Percentiles rank a stretch among this genome's conserved stretches.
These are phyloP conservation scores for Nitzschia sp. DNA, from an alignment of 108 stramenopile species.

Conservation along the genomic window DNA sequence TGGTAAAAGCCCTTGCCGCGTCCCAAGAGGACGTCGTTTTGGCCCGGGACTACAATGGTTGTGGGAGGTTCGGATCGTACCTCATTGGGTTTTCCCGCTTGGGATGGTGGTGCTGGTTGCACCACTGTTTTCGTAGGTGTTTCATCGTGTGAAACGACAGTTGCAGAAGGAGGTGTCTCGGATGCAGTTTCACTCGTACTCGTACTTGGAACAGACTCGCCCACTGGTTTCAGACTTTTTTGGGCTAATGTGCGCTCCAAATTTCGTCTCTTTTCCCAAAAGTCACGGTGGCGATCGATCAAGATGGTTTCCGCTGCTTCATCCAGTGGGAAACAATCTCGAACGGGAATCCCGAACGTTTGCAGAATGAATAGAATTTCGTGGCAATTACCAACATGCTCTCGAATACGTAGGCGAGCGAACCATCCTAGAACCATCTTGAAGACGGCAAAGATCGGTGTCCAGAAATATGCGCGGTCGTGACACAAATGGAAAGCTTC, in stretches of 20 bases:
- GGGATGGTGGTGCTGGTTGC: background rate
- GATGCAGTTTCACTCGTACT: background rate
- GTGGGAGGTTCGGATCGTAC: background rate
- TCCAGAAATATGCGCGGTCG: background rate
- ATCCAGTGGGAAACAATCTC: constrained; percentile 17
- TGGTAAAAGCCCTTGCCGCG: constrained; percentile 33
- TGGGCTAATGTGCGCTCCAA: constrained; percentile 3
- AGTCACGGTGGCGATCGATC: background rate
- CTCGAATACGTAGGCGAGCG: constrained; percentile 1
- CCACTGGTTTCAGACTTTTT: background rate
- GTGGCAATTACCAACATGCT: constrained; percentile 2
- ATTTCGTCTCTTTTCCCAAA: constrained; percentile 17
- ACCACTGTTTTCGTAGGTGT: background rate
- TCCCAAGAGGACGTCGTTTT: constrained; percentile 30
- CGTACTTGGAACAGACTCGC: background rate
- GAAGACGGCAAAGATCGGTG: constrained; percentile 16
- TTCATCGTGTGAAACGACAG: background rate
- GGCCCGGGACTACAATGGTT: constrained; percentile 7
- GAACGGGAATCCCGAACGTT: constrained; percentile 14
- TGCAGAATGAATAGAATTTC: constrained; percentile 12
- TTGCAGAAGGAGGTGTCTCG: background rate
- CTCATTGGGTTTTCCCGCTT: background rate
- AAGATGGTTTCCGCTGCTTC: background rate
- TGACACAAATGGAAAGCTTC: constrained; percentile 26
- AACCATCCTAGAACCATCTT: constrained; percentile 2